Base-by-base conservation (phyloP, 352 stramenopile species). In the Bremia lactucae region DNA sequence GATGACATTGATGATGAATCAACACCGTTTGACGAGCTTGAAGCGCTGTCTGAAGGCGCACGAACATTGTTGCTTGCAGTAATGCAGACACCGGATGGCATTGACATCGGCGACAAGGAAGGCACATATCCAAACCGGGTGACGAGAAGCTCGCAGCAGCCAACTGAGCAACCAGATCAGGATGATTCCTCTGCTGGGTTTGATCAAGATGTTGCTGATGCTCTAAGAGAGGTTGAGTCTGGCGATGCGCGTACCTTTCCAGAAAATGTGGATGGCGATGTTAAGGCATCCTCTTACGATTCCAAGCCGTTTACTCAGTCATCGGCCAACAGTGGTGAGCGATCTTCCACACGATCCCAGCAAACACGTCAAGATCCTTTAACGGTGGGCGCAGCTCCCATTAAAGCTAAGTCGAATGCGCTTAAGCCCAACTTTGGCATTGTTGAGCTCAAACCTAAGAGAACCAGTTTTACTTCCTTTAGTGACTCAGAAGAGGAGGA, bases 391-490 rank as follows among this genome's bases (percentile, higher is more conserved):
- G 34, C 31, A 33, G 60, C 52, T 42, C 49, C 54, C 34, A 46
- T 52, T 6, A 68, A 61, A 50, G 18, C 29, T 6, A 74, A 74
- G 46, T 60, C 50, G 43, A 31, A 50, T 23, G 41, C 39, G 9
- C 42, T 87, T 11, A 78, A 53, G 8, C 78, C 78, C 11, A 87
- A 87, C 50, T 90, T 86, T 23, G 66, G 59, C 11, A 72, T 90
- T 23, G 78, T 87, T 9, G 68, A 78, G 29, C 63, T 50, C 28
- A 52, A 43, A 50, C 76, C 69, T 14, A 87, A 82, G 36, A 68
- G 69, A 20, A 64, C 68, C 38, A 94, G 81, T 43, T 94, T 94
- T 31, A 88, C 69, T 15, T 94, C 81, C 19, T 94, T 94, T 52
- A 78, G 75, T 35, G 74, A 87, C 31, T 90, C 77, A 16, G 81